Conservation (phyloP, 2,329 filamentous ascomycete genomes). For the Penicillium rolfsii region DNA sequence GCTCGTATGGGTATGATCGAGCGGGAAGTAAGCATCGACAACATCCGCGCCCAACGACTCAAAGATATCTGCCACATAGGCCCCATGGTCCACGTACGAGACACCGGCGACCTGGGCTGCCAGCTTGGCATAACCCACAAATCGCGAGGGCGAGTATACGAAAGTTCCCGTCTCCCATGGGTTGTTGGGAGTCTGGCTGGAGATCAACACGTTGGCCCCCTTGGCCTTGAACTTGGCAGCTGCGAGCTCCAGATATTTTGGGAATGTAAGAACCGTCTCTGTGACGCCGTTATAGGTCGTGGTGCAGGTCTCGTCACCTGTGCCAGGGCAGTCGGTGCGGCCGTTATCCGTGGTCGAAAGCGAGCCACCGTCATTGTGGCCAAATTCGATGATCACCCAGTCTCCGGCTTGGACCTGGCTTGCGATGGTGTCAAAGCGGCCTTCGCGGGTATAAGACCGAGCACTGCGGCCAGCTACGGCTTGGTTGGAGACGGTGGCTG, state of each 20-base stretch:
- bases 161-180: conserved; percentile 63
- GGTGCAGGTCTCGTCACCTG: conserved; percentile 57
- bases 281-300: conserved; percentile 55
- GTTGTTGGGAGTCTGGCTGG: conserved; percentile 65
- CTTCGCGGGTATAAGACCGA: conserved; percentile 68
- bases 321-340: conserved; percentile 62
- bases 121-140: conserved; percentile 59
- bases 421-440: conserved; percentile 63
- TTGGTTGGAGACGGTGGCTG: conserved; percentile 61
- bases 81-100: conserved; percentile 64
- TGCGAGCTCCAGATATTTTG: conserved; percentile 63
- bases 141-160: conserved; percentile 53
- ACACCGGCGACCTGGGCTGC: conserved; percentile 53
- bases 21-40: conserved; percentile 60
- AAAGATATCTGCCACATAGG: conserved; percentile 60
- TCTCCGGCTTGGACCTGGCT: conserved; percentile 59
- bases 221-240: conserved; percentile 57
- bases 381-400: conserved; percentile 72
- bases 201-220: conserved; percentile 64
- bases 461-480: conserved; percentile 69
- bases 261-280: conserved; percentile 65
- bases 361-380: conserved; percentile 71
- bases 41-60: conserved; percentile 53
- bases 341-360: conserved; percentile 61
- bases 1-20: conserved; percentile 66